phyloP scores from a whole-genome alignment of 2,329 filamentous ascomycete species.

The Byssochlamys sp. region DNA sequence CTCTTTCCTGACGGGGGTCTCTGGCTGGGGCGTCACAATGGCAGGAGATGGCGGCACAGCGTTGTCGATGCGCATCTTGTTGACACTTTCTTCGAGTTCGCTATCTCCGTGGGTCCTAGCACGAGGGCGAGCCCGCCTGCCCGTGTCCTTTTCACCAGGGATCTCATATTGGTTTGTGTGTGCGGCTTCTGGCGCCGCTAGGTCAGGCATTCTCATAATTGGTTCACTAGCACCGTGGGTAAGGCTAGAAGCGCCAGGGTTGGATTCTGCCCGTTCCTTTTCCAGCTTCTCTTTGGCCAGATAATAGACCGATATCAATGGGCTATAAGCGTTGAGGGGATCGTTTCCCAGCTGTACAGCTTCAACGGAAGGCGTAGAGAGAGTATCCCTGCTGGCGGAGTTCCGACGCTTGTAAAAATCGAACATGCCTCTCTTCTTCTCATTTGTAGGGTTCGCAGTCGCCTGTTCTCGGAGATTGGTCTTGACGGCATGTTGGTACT shows the following conservation, averaged over 20 bases:
- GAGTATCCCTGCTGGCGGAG: slow-evolving; percentile 79
- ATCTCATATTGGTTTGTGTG: slow-evolving; percentile 90
- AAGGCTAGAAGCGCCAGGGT: slow-evolving; percentile 51
- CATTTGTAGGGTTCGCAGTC: slow-evolving; percentile 50
- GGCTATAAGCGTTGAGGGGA: slow-evolving; percentile 85
- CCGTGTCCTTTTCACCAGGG: slow-evolving; percentile 76
- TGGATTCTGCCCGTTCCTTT: slow-evolving; percentile 55
- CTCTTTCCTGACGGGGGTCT: slow-evolving; percentile 66
- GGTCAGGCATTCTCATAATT: slow-evolving; percentile 58
- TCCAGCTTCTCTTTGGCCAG: slow-evolving; percentile 91
- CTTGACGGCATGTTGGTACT: slow-evolving; percentile 79
- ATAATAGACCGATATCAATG: slow-evolving; percentile 87
- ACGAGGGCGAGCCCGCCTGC: slow-evolving; percentile 70
- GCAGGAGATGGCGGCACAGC: slow-evolving; percentile 40
- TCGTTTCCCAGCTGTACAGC: slow-evolving; percentile 73
- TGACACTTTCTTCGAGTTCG: slow-evolving; percentile 65
- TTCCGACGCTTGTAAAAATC: slow-evolving; percentile 95
- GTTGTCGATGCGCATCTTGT: slow-evolving; percentile 52
- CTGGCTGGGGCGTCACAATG: slow-evolving; percentile 48
- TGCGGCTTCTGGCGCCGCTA: slow-evolving; percentile 71
- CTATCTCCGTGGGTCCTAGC: slow-evolving; percentile 92
- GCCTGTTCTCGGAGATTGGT: slow-evolving; percentile 58
- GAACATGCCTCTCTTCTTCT: slow-evolving; percentile 83
- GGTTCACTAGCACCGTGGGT: slow-evolving; percentile 49
- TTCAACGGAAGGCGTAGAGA: slow-evolving; percentile 74